phyloP scores from a whole-genome alignment of 768 basidiomycete species.

The Rhodotorula taiwanensis region DNA sequence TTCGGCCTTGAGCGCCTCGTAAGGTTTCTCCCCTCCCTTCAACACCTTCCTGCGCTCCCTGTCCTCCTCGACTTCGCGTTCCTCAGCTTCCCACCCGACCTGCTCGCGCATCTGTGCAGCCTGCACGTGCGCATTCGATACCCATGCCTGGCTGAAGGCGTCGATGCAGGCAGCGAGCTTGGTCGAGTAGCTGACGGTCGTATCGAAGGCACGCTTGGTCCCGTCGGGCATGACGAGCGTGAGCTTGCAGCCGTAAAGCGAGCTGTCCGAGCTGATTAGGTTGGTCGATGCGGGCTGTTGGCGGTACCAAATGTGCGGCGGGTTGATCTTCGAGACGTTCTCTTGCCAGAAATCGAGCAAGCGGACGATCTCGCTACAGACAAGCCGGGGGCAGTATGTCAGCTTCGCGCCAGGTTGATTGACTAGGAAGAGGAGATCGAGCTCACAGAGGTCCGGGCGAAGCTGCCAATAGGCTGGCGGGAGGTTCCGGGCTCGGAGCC shows the following conservation, averaged over 20 bases:
- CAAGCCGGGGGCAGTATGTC: not conserved
- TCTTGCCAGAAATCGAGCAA: constrained; percentile 2
- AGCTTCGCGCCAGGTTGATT: no score
- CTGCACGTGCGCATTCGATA: not conserved
- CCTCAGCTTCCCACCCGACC: not conserved
- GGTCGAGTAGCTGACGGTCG: not conserved
- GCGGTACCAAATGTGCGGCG: not conserved
- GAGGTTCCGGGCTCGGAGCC: not conserved
- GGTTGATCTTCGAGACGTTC: constrained; percentile 1
- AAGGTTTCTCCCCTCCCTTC: constrained; percentile 10
- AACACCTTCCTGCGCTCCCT: not conserved
- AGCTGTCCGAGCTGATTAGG: not conserved
- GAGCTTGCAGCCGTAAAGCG: constrained; percentile 11
- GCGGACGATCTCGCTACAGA: not conserved
- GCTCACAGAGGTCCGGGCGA: not conserved
- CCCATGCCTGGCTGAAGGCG: not conserved
- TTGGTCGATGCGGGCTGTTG: not conserved
- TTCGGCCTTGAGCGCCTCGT: not conserved
- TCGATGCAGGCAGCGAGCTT: constrained; percentile 2
- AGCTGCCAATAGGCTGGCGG: not conserved
- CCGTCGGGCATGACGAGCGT: constrained; percentile 15
- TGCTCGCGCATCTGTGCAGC: not conserved
- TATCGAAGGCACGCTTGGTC: not conserved
- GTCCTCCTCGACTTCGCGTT: not conserved
- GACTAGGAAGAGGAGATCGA: not conserved